These are phyloP conservation scores for Aspergillus hortae DNA, from an alignment of 2,329 filamentous ascomycete species.

Conservation along the genomic window DNA sequence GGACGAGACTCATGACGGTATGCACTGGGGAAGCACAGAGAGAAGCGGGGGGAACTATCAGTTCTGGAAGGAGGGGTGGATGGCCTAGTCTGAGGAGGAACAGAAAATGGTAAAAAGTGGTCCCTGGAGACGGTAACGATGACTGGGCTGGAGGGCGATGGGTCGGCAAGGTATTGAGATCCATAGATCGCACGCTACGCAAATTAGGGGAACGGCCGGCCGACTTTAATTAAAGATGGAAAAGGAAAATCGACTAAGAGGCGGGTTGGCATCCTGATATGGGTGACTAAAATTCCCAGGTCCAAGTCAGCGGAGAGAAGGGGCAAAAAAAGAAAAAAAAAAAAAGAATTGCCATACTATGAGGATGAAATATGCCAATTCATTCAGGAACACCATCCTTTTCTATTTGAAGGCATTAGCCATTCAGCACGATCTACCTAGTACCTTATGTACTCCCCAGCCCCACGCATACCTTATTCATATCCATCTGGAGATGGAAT, in stretches of 20 bases:
- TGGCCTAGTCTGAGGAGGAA: not conserved
- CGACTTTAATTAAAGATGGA: constrained; percentile 9
- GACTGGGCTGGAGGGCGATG: constrained; percentile 2
- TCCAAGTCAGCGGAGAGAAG: constrained; percentile 6
- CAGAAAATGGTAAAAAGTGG: constrained; percentile 6
- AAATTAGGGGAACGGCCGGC: constrained; percentile 15
- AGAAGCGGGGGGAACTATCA: constrained; percentile 1
- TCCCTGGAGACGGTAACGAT: constrained; percentile 1
- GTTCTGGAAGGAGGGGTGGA: not conserved
- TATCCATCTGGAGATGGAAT: not conserved
- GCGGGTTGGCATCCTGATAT: not conserved
- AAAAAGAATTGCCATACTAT: not conserved
- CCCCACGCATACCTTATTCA: not conserved
- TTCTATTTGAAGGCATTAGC: not conserved
- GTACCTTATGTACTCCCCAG: not conserved
- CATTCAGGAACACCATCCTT: no score
- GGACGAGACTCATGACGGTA: not conserved
- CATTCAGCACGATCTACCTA: not conserved
- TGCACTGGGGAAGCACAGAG: not conserved
- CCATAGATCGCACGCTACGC: constrained; percentile 20
- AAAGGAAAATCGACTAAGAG: constrained; percentile 5
- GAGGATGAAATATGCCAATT: not conserved
- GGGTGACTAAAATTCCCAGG: constrained; percentile 7
- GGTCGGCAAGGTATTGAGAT: constrained; percentile 13
- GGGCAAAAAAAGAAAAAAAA: not conserved